A percentile compares a stretch with the other conserved stretches of the same genome.
These are phyloP conservation scores for Brassica carinata DNA, from an alignment of 345 rosid species.

Conservation along the genomic window DNA sequence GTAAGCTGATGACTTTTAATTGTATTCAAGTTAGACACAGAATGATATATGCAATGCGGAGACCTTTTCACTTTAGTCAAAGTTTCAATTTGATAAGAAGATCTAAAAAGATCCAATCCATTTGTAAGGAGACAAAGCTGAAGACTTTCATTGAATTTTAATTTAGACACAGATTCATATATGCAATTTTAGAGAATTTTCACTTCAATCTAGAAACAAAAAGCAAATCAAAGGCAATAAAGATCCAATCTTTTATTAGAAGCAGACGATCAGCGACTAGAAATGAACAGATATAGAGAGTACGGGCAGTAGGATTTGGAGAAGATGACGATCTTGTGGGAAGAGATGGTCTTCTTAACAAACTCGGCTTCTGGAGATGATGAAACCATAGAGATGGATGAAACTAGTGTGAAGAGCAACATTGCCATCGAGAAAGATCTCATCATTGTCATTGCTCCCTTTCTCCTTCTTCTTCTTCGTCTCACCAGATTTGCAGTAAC, in stretches of 20 bases:
- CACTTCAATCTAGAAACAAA: too few relatives aligned
- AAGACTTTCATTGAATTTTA: too few relatives aligned
- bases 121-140: too few relatives aligned
- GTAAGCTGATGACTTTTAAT: neutral
- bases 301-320: conserved; percentile 99
- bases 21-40: neutral
- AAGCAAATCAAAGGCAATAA: neutral
- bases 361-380: conserved; percentile 51
- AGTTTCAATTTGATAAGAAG: too few relatives aligned
- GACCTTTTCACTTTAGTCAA: too few relatives aligned
- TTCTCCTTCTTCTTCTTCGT: conserved; percentile 15
- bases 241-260: conserved; percentile 5
- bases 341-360: too few relatives aligned
- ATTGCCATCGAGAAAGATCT: conserved; percentile 28
- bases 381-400: conserved; percentile 34
- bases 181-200: too few relatives aligned
- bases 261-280: neutral
- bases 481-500: neutral
- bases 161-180: too few relatives aligned
- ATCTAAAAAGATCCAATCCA: too few relatives aligned
- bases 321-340: conserved; percentile 92
- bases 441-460: conserved; percentile 23
- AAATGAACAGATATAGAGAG: neutral
- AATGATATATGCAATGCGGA: neutral
- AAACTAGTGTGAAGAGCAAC: conserved; percentile 22